These are phyloP conservation scores for Boletus barrowsii DNA, from an alignment of 768 basidiomycete species.

Conservation along the genomic window DNA sequence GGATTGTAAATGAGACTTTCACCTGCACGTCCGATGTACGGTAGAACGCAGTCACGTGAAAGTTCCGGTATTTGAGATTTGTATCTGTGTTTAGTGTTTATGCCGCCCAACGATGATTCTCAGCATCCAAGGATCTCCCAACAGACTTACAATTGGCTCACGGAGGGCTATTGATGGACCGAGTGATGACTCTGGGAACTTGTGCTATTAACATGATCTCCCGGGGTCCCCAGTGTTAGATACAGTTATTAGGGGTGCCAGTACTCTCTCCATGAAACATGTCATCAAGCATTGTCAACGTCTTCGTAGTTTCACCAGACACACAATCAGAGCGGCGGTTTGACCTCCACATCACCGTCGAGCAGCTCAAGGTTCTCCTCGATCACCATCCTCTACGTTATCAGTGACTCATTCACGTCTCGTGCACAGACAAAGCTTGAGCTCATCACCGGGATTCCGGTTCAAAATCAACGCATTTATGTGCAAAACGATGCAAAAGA, in stretches of 20 bases:
- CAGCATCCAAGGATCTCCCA: too few relatives aligned
- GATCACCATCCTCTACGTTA: background rate
- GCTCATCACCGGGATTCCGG: slow-evolving; percentile 86
- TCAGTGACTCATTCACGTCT: background rate
- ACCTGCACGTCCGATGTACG: too few relatives aligned
- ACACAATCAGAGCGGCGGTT: slow-evolving; percentile 88
- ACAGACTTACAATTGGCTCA: too few relatives aligned
- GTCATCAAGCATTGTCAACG: slow-evolving; percentile 51
- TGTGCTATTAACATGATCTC: too few relatives aligned
- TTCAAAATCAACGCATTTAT: slow-evolving; percentile 64
- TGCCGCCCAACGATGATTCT: too few relatives aligned
- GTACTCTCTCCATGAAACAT: slow-evolving; percentile 18
- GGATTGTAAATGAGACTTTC: background rate
- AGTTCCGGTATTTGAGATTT: too few relatives aligned
- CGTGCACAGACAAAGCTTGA: slow-evolving; percentile 69
- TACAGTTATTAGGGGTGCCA: too few relatives aligned
- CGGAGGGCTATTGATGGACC: too few relatives aligned
- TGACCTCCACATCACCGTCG: slow-evolving; percentile 70
- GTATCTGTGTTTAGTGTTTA: too few relatives aligned
- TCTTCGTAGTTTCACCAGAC: slow-evolving; percentile 83
- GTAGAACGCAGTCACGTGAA: too few relatives aligned
- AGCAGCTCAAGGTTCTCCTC: slow-evolving; percentile 71
- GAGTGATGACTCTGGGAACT: too few relatives aligned
- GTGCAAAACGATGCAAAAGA: slow-evolving; percentile 57
- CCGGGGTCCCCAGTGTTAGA: too few relatives aligned